Evolutionary conservation across 1,284 basidiomycete genomes (phyloP).

Genomic region (Pascua sp.): DNA sequence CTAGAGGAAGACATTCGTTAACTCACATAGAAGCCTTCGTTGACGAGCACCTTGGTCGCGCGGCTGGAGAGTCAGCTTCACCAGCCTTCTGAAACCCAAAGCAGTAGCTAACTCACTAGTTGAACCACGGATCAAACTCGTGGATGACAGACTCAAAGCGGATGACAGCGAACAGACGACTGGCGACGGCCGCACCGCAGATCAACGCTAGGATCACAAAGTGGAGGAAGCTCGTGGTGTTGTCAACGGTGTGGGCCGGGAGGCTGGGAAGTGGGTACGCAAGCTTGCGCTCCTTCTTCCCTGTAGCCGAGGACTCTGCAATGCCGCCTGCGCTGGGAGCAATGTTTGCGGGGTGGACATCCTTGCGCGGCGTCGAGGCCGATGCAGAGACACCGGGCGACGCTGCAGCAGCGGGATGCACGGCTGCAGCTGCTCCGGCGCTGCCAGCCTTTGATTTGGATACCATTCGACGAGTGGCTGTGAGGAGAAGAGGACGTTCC

Average conservation of each 20-base stretch:
- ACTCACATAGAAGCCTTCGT: slow-evolving; percentile 90
- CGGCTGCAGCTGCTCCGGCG: slow-evolving; percentile 2
- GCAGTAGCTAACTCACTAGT: slow-evolving; percentile 9
- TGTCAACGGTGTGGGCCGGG: slow-evolving; percentile 63
- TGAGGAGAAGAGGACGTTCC: too few relatives aligned
- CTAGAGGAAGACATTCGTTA: slow-evolving; percentile 2
- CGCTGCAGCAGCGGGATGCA: not conserved
- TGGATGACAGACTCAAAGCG: slow-evolving; percentile 99
- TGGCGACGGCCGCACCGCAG: slow-evolving; percentile 88
- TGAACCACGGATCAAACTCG: slow-evolving; percentile 62
- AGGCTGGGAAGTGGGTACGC: slow-evolving; percentile 47
- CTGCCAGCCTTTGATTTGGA: slow-evolving; percentile 1
- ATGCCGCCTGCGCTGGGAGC: too few relatives aligned
- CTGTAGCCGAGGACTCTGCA: too few relatives aligned
- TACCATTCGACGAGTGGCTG: not conserved
- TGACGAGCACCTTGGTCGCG: slow-evolving; percentile 79
- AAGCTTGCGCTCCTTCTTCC: slow-evolving; percentile 12
- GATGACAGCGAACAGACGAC: slow-evolving; percentile 93
- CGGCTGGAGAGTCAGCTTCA: slow-evolving; percentile 57
- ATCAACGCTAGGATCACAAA: slow-evolving; percentile 83
- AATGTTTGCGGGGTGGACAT: not conserved
- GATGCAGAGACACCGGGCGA: not conserved
- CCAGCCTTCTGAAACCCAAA: too few relatives aligned
- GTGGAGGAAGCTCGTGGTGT: slow-evolving; percentile 77
- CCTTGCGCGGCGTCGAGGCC: not conserved